Conservation (phyloP, 768 basidiomycete genomes). For the Lactarius indigo region DNA sequence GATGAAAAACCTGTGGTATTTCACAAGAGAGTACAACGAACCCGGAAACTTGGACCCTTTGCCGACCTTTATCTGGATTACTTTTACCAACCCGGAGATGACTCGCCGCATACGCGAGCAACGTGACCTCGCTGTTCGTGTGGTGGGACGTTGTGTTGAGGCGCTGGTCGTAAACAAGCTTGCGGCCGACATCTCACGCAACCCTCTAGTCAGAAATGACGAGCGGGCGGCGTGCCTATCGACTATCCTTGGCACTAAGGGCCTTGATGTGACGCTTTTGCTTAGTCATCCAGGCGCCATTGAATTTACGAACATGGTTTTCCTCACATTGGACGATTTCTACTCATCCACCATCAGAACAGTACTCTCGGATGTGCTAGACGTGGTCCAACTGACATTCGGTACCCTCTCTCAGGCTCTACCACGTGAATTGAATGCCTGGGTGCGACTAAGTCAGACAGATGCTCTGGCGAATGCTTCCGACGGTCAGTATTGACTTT, state of each 20-base stretch:
- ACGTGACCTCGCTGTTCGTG: not conserved
- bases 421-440: not conserved
- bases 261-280: not conserved
- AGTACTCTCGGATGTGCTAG: not conserved
- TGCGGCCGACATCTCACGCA: not conserved
- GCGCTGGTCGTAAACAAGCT: not conserved
- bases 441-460: not conserved
- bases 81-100: too few species aligned
- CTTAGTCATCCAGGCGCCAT: too few species aligned
- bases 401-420: not conserved
- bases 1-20: too few species aligned
- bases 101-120: not conserved
- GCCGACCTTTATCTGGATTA: too few species aligned
- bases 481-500: not conserved
- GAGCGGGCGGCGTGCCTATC: not conserved
- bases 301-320: not conserved
- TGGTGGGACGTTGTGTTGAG: not conserved
- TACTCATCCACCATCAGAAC: not conserved
- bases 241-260: not conserved
- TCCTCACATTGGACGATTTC: not conserved
- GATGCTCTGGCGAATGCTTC: not conserved
- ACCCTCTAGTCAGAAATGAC: not conserved
- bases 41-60: too few species aligned
- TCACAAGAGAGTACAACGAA: too few species aligned
- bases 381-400: not conserved